Conservation (phyloP, 164 flowering plant genomes). For the Brasenia schreberi region DNA sequence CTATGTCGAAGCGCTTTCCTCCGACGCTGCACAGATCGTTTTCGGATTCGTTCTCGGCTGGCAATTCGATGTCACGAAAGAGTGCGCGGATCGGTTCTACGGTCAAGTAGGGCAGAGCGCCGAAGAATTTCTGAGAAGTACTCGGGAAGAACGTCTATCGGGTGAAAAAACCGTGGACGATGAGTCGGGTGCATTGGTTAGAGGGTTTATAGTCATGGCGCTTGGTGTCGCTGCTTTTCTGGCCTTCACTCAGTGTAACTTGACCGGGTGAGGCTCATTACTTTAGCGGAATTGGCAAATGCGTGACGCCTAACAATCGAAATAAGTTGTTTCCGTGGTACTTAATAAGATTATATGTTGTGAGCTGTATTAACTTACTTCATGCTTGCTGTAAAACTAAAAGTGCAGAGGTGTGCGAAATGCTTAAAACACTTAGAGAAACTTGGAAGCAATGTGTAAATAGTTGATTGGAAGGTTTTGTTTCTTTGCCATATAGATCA, state of each 20-base stretch:
- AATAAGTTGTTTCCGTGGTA: no score
- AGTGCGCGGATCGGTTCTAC: conserved; percentile 33
- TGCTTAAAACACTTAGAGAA: no score
- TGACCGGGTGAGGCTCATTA: conserved; percentile 51
- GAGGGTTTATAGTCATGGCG: conserved; percentile 43
- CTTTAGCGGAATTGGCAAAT: no score
- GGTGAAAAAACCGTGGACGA: conserved; percentile 7
- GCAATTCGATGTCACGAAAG: conserved; percentile 19
- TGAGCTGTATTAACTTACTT: no score
- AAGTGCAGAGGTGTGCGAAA: no score
- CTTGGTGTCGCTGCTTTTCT: conserved; percentile 57
- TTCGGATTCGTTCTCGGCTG: conserved; percentile 15
- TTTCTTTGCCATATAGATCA: not conserved
- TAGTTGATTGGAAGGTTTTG: not conserved
- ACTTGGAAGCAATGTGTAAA: not conserved
- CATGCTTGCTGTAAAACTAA: no score
- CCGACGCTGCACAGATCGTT: conserved; percentile 24
- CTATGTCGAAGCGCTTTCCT: conserved; percentile 45
- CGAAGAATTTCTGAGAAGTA: conserved; percentile 22
- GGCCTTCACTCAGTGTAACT: conserved; percentile 53
- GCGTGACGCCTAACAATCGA: no score
- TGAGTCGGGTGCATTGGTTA: conserved; percentile 11
- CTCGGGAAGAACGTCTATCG: conserved; percentile 7
- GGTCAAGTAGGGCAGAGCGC: conserved; percentile 24
- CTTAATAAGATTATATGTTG: no score